Base-by-base conservation (phyloP, 352 stramenopile genomes). In the Saprolegnia parasitica region DNA sequence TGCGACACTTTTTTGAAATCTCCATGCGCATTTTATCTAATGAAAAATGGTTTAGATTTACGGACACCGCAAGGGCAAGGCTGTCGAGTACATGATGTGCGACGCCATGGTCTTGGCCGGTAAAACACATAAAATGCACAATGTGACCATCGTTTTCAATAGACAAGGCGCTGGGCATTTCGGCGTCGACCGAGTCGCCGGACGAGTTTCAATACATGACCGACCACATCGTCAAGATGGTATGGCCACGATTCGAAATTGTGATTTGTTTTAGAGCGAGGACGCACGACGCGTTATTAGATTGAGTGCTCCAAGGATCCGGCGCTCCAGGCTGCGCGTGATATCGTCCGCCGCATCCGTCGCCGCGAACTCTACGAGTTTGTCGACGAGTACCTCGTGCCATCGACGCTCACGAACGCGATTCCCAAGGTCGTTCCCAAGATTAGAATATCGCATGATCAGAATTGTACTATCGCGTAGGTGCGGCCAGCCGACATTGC, bases 1-100 rank as follows among this genome's bases (percentile, higher is more conserved):
- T 24, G 50, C 47, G 47, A 24, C 15, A 56, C 23, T 10, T n/a
- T n/a, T n/a, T 56, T 56, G 47, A 11, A 56, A 11, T 11, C 23
- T 56, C 20, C 47, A 11, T 56, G 10, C 11, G 9, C 32, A 63
- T 47, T 47, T 23, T 63, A 37, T 63, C 20, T 47, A 60, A 4
- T 21, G 5, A 18, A 20, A 13, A 55, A 24, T n/a, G 20, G 11
- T 9, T 8, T 74, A 89, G 71, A 91, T 93, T 63, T 97, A 97
- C 74, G 91, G 91, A 66, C 90, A 97, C 65, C 84, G 88, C 73
- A 93, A 94, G 68, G 81, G 79, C 61, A 95, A 93, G 52, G 89
- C 90, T 0, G 81, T 95, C 26, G 90, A 96, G 68, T 94, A 89
- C 45, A 97, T 97, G 90, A 88, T 97, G 49, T 89, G 81, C 65